Evolutionary conservation across 1,284 basidiomycete species (phyloP).

Genomic region (Salmacisia buchloeana): DNA sequence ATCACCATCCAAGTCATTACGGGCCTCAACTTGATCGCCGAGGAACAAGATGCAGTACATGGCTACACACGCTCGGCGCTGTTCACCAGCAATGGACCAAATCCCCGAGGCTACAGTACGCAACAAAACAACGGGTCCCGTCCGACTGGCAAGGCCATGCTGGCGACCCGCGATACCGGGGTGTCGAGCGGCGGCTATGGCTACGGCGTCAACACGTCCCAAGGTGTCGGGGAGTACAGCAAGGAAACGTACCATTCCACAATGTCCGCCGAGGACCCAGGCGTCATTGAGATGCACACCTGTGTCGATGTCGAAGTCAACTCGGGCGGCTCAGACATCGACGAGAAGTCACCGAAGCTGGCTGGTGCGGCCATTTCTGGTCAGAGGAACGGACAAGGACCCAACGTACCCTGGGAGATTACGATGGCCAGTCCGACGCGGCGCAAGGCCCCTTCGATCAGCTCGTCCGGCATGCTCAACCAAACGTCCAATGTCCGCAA

Average conservation of each 20-base stretch:
- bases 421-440: neutral
- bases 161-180: neutral
- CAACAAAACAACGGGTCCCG: neutral
- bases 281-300: neutral
- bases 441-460: neutral
- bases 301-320: neutral
- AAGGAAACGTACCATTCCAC: neutral
- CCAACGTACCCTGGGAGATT: neutral
- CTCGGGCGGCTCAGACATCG: neutral
- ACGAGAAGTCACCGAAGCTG: too few species aligned
- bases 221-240: neutral
- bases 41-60: conserved; percentile 7
- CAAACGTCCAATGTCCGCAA: too few species aligned
- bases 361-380: neutral
- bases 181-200: neutral
- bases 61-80: neutral
- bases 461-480: neutral
- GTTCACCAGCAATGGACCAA: neutral
- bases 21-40: neutral
- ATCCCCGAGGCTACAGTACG: neutral
- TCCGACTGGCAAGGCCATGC: neutral
- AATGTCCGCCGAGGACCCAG: neutral
- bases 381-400: neutral
- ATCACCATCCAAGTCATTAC: conserved; percentile 5
- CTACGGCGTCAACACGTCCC: neutral